Evolutionary conservation across 2,329 filamentous ascomycete genomes (phyloP).

Genomic region (Cucurbitaria berberidis): DNA sequence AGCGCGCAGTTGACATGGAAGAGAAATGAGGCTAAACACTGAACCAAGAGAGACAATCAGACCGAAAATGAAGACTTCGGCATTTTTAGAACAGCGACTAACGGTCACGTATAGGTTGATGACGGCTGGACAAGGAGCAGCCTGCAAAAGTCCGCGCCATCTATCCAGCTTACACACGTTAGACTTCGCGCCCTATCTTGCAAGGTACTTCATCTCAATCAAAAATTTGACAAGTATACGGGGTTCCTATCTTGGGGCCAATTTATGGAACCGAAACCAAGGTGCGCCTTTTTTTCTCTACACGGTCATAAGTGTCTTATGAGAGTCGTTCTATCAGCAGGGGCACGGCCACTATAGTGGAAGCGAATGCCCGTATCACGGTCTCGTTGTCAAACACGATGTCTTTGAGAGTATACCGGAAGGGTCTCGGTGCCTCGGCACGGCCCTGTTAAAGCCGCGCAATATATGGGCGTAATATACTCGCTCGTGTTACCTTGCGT

Average conservation of each 20-base stretch:
- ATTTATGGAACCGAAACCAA: background rate
- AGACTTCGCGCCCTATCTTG: background rate
- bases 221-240: background rate
- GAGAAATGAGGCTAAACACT: no score
- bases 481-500: constrained; percentile 5
- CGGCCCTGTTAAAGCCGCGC: background rate
- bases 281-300: background rate
- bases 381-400: constrained; percentile 2
- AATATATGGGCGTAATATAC: constrained; percentile 21
- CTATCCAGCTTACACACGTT: background rate
- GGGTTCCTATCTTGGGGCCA: constrained; percentile 1
- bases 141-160: constrained; percentile 1
- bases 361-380: constrained; percentile 16
- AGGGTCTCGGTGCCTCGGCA: constrained; percentile 4
- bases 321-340: constrained; percentile 6
- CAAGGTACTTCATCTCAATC: background rate
- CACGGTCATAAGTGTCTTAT: constrained; percentile 7
- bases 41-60: background rate
- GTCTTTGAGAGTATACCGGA: constrained; percentile 6
- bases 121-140: constrained; percentile 4
- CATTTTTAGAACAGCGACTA: background rate
- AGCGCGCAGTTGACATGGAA: background rate
- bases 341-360: constrained; percentile 15
- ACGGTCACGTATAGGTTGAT: constrained; percentile 1
- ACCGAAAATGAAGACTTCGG: background rate